A percentile compares a stretch with the other conserved stretches of the same genome.
These are phyloP conservation scores for Xylariomycetidae sp. DNA, from an alignment of 2,329 filamentous ascomycete genomes.

Conservation along the genomic window DNA sequence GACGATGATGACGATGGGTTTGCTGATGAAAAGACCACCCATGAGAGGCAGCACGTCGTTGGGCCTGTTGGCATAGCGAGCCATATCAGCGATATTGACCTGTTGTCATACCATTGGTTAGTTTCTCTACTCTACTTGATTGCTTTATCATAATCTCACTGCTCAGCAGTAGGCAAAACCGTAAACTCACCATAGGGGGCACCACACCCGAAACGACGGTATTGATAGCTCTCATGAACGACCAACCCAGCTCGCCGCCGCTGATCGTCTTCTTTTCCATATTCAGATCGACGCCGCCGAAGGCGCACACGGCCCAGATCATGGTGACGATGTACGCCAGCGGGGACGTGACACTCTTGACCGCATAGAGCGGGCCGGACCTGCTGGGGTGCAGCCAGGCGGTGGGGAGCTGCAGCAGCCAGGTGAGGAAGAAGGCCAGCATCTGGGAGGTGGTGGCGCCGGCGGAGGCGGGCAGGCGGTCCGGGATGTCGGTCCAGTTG, in stretches of 20 bases:
- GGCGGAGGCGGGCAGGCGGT: slow-evolving; percentile 39
- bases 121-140: too few relatives aligned
- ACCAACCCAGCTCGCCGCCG: slow-evolving; percentile 28
- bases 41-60: slow-evolving; percentile 25
- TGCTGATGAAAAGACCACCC: slow-evolving; percentile 31
- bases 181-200: slow-evolving; percentile 16
- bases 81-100: slow-evolving; percentile 35
- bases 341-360: slow-evolving; percentile 39
- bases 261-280: slow-evolving; percentile 8
- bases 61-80: slow-evolving; percentile 28
- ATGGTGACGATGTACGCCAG: slow-evolving; percentile 31
- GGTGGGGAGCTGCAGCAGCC: slow-evolving; percentile 44
- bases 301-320: slow-evolving; percentile 50
- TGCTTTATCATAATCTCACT: too few relatives aligned
- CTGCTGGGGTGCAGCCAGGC: slow-evolving; percentile 46
- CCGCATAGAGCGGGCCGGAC: slow-evolving; percentile 41
- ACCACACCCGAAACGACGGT: slow-evolving; percentile 36
- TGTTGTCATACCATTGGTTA: too few relatives aligned
- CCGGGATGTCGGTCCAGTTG: slow-evolving; percentile 36
- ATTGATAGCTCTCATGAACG: slow-evolving; percentile 36
- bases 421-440: slow-evolving; percentile 51
- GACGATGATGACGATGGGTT: slow-evolving; percentile 35
- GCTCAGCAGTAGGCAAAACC: too few relatives aligned
- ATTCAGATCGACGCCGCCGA: slow-evolving; percentile 27
- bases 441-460: slow-evolving; percentile 47